phyloP scores from a whole-genome alignment of 2,329 filamentous ascomycete genomes.

The Ambrosiella beaveri region DNA sequence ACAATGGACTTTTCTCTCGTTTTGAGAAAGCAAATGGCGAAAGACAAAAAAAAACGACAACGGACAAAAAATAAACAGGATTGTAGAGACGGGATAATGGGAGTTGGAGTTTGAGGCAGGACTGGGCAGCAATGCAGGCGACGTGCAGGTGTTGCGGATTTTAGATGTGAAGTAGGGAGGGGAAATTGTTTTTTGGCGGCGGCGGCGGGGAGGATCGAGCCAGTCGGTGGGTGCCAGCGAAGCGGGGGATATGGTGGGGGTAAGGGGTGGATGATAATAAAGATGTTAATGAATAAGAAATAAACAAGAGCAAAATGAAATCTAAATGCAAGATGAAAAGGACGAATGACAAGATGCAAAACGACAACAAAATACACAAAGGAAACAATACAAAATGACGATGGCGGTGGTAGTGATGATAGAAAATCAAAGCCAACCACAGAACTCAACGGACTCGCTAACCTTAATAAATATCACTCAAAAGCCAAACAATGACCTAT shows the following conservation, averaged over 20 bases:
- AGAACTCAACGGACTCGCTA: not conserved
- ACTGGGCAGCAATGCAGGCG: constrained; percentile 5
- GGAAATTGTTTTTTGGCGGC: not conserved
- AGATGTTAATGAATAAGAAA: not conserved
- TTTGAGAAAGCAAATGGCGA: too few relatives aligned
- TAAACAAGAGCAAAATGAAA: not conserved
- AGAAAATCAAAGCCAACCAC: not conserved
- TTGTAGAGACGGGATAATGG: not conserved
- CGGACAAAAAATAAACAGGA: not conserved
- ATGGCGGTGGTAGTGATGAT: not conserved
- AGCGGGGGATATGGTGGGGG: not conserved
- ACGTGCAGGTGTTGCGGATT: not conserved
- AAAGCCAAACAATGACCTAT: not conserved
- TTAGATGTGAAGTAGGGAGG: not conserved
- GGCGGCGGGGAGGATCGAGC: not conserved
- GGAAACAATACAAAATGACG: not conserved
- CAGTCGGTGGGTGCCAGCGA: not conserved
- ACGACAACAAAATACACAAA: not conserved
- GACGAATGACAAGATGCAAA: not conserved
- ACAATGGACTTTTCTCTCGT: too few relatives aligned
- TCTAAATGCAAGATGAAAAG: not conserved
- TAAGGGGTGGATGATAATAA: not conserved
- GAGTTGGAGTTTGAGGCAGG: not conserved
- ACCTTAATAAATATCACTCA: not conserved
- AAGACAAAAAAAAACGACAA: not conserved